These are phyloP conservation scores for Plectranthus barbatus DNA, from an alignment of 257 asterid species.

Conservation along the genomic window DNA sequence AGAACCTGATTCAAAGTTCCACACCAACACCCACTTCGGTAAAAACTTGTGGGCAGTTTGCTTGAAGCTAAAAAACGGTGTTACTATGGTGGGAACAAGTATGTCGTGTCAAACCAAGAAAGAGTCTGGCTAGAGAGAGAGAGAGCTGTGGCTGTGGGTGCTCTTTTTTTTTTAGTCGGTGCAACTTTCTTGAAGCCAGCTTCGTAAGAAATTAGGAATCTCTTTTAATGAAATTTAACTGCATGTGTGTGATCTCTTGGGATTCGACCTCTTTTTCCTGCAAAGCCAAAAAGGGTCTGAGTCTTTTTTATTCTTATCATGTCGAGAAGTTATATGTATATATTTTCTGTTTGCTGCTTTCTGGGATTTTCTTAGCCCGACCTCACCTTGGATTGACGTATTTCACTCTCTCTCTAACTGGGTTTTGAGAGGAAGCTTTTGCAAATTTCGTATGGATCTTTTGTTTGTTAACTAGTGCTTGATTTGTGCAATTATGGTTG, in stretches of 20 bases:
- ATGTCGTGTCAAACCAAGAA: constrained; percentile 16
- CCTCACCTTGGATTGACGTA: background rate
- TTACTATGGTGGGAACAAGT: constrained; percentile 17
- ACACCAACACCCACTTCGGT: constrained; percentile 9
- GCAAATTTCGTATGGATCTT: background rate
- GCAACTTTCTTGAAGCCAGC: constrained; percentile 64
- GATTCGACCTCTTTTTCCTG: constrained; percentile 29
- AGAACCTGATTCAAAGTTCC: constrained; percentile 30
- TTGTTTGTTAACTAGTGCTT: background rate
- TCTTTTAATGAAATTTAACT: constrained; percentile 9
- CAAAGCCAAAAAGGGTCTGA: constrained; percentile 2
- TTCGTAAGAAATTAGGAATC: constrained; percentile 10
- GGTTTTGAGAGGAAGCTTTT: background rate
- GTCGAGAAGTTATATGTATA: background rate
- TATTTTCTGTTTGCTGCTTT: too few species aligned
- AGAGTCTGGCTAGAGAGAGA: constrained; percentile 32
- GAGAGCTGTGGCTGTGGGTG: constrained; percentile 28
- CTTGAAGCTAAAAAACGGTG: constrained; percentile 2
- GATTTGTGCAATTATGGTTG: constrained; percentile 5
- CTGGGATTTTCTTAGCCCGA: background rate
- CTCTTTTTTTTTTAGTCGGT: constrained; percentile 14
- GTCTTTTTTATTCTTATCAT: constrained; percentile 11
- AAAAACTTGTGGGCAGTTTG: constrained; percentile 15
- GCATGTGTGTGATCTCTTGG: constrained; percentile 29
- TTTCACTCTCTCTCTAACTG: background rate